These are phyloP conservation scores for Fusarium concolor DNA, from an alignment of 2,329 filamentous ascomycete species.

Conservation along the genomic window DNA sequence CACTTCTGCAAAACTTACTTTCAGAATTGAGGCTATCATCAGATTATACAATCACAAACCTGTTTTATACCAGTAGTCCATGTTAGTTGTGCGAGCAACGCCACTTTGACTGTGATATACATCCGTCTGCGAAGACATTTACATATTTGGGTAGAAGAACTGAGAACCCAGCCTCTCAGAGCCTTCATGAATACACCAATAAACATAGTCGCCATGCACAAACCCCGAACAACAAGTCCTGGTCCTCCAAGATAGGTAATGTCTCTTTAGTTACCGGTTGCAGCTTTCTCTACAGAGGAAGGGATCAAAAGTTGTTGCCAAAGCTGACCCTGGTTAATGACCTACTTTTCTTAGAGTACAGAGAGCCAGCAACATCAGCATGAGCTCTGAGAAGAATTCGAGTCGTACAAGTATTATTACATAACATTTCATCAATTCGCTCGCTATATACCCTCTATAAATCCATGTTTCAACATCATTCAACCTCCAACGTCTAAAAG, in stretches of 20 bases:
- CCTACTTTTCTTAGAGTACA: too few species aligned
- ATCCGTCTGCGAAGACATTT: too few species aligned
- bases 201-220: neutral
- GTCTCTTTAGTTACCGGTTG: neutral
- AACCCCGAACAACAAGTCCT: neutral
- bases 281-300: too few species aligned
- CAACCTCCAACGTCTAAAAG: constrained; percentile 29
- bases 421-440: constrained; percentile 35
- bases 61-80: too few species aligned
- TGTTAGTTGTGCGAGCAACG: too few species aligned
- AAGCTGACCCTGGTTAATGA: too few species aligned
- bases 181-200: neutral
- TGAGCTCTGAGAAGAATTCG: too few species aligned
- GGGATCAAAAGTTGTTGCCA: too few species aligned
- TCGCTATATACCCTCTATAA: constrained; percentile 43
- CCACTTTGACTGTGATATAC: neutral
- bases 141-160: neutral
- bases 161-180: too few species aligned
- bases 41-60: neutral
- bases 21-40: constrained; percentile 18
- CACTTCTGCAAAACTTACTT: constrained; percentile 20
- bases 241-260: neutral
- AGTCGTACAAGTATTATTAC: neutral
- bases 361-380: neutral
- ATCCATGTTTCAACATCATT: constrained; percentile 26